Evolutionary conservation across 176 grass and related monocot genomes (phyloP).

Genomic region (Bromus sterilis): DNA sequence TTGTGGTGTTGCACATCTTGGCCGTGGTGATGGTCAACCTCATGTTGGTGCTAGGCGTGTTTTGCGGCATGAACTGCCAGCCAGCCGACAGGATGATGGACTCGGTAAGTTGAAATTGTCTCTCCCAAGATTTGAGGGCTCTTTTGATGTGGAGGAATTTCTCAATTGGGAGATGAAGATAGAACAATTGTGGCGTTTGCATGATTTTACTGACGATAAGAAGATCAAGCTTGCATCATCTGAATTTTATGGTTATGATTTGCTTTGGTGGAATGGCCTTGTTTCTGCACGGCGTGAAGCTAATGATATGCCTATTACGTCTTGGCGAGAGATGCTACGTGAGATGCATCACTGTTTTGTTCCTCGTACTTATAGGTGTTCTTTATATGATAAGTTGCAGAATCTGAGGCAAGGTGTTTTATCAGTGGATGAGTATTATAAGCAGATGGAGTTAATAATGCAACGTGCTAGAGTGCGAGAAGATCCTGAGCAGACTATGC

Average conservation of each 20-base stretch:
- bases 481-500: background rate
- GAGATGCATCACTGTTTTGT: background rate
- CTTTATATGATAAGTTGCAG: background rate
- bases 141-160: background rate
- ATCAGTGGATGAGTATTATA: background rate
- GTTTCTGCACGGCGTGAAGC: background rate
- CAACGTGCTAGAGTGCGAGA: background rate
- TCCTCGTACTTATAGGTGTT: background rate
- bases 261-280: background rate
- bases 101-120: background rate
- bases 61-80: too few relatives aligned
- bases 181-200: background rate
- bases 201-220: background rate
- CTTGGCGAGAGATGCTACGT: background rate
- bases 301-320: background rate
- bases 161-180: background rate
- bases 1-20: rapidly evolving
- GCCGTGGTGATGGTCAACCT: too few relatives aligned
- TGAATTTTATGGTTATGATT: background rate
- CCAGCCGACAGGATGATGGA: background rate
- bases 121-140: background rate
- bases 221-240: background rate
- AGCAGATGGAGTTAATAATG: background rate
- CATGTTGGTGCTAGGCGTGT: too few relatives aligned
- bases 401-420: background rate